Base-by-base conservation (phyloP, 1,284 basidiomycete species). In the Leucoagaricus sp. region DNA sequence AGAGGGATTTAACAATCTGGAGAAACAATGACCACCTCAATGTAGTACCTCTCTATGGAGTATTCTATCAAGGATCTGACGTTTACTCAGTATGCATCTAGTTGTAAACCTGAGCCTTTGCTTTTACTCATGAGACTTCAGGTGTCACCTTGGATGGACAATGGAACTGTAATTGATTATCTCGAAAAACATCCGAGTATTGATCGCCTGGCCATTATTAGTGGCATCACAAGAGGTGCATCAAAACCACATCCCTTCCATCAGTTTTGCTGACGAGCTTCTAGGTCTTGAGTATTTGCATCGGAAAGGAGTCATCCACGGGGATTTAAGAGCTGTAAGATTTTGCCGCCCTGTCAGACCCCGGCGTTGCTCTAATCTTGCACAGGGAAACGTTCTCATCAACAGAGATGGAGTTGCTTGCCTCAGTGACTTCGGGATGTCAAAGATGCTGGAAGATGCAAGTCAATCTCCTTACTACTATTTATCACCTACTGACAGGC, bases 111-210 rank as follows among this genome's bases (percentile, higher is more conserved):
- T 44, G 26, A 33, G 33, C 7, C 28, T 28, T 40, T 19, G 10
- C 41, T 48, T 38, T 28, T 25, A 29, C 46, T 28, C 56, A 31
- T 49, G 21, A 15, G 45, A 26, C 15, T 58, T 36, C 47, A 74
- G 76, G 77, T 79, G 49, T 75, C 74, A 38, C 75, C 77, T 9
- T 79, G 76, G 74, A 78, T 79, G 75, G 70, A 74, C 36, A 70
- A 75, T 54, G 74, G 75, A 3, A 73, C 71, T 21, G 68, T 69
- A 1, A 61, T 72, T 17, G 55, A 57, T 1, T 78, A 75, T 63
- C 62, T 78, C 26, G 61, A 68, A 34, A 59, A 63, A 36, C 58
- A 69, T 58, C 69, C 72, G 1, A 61, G 67, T 21, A 69, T 61
- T 19, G 69, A 79, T 47, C 68, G 74, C 9, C 49, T 77, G 46